Evolutionary conservation across 1,284 basidiomycete genomes (phyloP).

Genomic region (Apiotrichum akiyoshidainum): DNA sequence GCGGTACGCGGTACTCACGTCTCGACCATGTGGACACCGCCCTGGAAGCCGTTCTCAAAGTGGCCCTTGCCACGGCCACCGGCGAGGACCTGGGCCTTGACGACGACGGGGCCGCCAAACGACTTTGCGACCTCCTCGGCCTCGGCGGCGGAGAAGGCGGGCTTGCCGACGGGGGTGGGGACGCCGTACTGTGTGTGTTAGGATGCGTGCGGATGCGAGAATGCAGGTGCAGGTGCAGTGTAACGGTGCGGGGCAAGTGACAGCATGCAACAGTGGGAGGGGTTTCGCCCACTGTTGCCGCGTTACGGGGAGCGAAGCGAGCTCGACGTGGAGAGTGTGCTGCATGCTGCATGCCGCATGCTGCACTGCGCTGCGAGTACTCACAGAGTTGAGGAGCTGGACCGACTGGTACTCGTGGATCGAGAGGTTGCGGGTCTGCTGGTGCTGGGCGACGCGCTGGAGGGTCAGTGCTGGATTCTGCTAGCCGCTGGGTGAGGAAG

Average conservation of each 20-base stretch:
- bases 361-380: constrained; percentile 26
- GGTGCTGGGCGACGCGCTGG: constrained; percentile 12
- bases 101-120: constrained; percentile 89
- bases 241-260: not conserved
- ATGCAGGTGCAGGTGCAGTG: too few species aligned
- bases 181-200: constrained; percentile 73
- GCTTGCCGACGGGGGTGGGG: constrained; percentile 86
- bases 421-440: constrained; percentile 70
- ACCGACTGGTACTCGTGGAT: constrained; percentile 99
- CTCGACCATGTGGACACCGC: constrained; percentile 93
- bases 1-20: constrained; percentile 58
- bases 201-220: not conserved
- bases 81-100: constrained; percentile 97
- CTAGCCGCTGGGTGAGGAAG: too few species aligned
- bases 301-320: too few species aligned
- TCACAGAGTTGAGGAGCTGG: constrained; percentile 84
- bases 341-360: too few species aligned
- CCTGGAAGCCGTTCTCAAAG: constrained; percentile 93
- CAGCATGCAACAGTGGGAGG: too few species aligned
- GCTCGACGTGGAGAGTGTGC: too few species aligned
- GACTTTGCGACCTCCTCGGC: constrained; percentile 83
- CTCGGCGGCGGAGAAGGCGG: constrained; percentile 80
- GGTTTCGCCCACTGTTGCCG: too few species aligned
- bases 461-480: not conserved
- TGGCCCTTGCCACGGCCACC: constrained; percentile 98